Percentiles rank a stretch among this genome's conserved stretches.
phyloP scores from a whole-genome alignment of 2,329 filamentous ascomycete species.

The Nemania sp. region DNA sequence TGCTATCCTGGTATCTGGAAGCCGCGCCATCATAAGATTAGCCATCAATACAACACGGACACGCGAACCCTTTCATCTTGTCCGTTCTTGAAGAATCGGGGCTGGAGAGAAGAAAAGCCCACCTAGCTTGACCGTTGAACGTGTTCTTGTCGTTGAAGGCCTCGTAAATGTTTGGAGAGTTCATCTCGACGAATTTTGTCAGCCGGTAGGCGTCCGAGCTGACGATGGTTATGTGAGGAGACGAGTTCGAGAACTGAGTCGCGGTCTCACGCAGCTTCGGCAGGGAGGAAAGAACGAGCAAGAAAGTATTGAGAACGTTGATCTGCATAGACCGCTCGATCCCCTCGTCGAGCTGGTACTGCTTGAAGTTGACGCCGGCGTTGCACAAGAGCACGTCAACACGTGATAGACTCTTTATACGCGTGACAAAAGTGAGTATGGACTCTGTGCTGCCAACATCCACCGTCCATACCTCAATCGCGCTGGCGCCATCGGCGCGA shows the following conservation, averaged over 20 bases:
- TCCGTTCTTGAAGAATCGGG: too few species aligned
- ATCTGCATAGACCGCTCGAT: conserved; percentile 50
- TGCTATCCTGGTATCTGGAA: too few species aligned
- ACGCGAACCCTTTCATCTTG: too few species aligned
- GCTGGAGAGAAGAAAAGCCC: too few species aligned
- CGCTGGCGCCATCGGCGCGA: neutral
- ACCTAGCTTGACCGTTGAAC: too few species aligned
- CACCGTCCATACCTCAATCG: conserved; percentile 50
- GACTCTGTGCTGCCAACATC: conserved; percentile 48
- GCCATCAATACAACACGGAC: too few species aligned
- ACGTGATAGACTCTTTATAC: conserved; percentile 41
- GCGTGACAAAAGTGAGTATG: conserved; percentile 44
- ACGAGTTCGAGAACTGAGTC: conserved; percentile 8
- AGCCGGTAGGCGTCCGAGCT: conserved; percentile 45
- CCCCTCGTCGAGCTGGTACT: conserved; percentile 39
- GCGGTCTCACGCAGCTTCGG: conserved; percentile 46
- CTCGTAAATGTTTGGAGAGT: conserved; percentile 28
- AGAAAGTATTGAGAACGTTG: conserved; percentile 51
- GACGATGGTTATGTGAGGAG: conserved; percentile 44
- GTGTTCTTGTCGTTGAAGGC: conserved; percentile 21
- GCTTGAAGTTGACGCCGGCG: conserved; percentile 38
- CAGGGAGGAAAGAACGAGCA: conserved; percentile 50
- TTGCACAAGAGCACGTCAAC: conserved; percentile 51
- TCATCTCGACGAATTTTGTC: conserved; percentile 29
- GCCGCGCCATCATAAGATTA: too few species aligned